Base-by-base conservation (phyloP, 345 rosid genomes). In the Corchorus olitorius region DNA sequence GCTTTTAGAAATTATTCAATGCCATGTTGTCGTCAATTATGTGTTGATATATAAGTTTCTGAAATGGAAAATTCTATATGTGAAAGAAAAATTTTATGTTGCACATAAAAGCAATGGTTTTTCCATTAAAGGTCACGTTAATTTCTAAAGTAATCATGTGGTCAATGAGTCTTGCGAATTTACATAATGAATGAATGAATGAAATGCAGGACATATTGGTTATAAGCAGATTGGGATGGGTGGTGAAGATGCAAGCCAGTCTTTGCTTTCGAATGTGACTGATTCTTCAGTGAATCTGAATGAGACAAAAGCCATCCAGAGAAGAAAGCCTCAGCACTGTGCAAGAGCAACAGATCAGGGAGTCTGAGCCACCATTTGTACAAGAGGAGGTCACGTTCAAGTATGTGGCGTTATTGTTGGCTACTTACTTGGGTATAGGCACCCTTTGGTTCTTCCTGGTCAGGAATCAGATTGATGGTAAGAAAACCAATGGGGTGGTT, bases 401-500 rank as follows among this genome's bases (percentile, higher is more conserved):
- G 67, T 77, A 72, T 56, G 86, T 84, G 35, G 35, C 79, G 49
- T 0, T 84, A 0, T 33, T 76, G 39, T 70, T 88, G 46, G 66
- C 46, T 3, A 48, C 76, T 27, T 90, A 87, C 71, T 81, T 87
- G 37, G 84, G 83, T 3, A 46, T 19, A 5, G 91, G 92, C 43
- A 84, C 88, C 15, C 50, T 88, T 37, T 75, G 83, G 58, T 86
- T 87, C 76, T 86, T 41, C 85, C 75, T 85, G n/a, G 15, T 84
- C n/a, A 70, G 77, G 80, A 20, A 84, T 73, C 89, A 90, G 37
- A 65, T 88, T 43, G 61, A 73, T 15, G 92, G 92, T 14, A 76
- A 81, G 80, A 87, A 90, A 80, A 87, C 89, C 1, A 85, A 82
- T 48, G 82, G 84, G n/a, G 50, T 88, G 65, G 71, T 88, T 1